Evolutionary conservation across 2,329 filamentous ascomycete genomes (phyloP), one percentile per base, ranked within the genome.

Genomic region (Pyrenophora tritici-repentis): DNA sequence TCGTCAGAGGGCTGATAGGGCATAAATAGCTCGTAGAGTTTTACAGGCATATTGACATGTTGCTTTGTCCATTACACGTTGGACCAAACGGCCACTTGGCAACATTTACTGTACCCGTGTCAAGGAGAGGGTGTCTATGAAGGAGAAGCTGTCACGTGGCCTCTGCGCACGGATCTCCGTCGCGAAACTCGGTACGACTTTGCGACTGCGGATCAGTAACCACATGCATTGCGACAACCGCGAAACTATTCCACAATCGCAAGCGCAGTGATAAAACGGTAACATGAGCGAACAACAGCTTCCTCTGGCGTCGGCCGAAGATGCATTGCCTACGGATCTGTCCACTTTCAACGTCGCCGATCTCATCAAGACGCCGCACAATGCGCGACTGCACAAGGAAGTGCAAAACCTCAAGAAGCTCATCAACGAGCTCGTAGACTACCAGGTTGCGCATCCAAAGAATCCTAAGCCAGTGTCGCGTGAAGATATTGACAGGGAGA

Each of bases 361-460:
- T 34, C 58, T 66, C n/a, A 52, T 73, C 32, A 61, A 70, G 32
- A 67, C 65, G 8, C 48, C 61, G 17, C 68, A 72, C 45, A 71
- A 71, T 53, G 56, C 53, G 13, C 62, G 57, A 16, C 59, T 72
- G 7, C 65, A 66, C 55, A 52, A 61, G 17, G 68, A 68, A 44
- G 69, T 65, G 10, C 65, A 71, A 44, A 66, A 64, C 31, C 66
- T 73, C 32, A 68, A 68, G 48, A 53, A 56, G 47, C 59, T 65
- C 42, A 54, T 71, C 56, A 66, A 65, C 16, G 67, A 70, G 31
- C 62, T 72, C 9, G 64, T 68, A 12, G 63, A 70, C 42, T 73
- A 66, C 42, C 64, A 71, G 44, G 46, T 60, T 9, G 63, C 59
- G 10, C 60, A 73, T 29, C 68, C 69, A 1, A 52, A 57, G 32